A percentile compares a stretch with the other conserved stretches of the same genome.
Evolutionary conservation across 2,329 filamentous ascomycete species (phyloP).

Genomic region (Elsinoe perseae): DNA sequence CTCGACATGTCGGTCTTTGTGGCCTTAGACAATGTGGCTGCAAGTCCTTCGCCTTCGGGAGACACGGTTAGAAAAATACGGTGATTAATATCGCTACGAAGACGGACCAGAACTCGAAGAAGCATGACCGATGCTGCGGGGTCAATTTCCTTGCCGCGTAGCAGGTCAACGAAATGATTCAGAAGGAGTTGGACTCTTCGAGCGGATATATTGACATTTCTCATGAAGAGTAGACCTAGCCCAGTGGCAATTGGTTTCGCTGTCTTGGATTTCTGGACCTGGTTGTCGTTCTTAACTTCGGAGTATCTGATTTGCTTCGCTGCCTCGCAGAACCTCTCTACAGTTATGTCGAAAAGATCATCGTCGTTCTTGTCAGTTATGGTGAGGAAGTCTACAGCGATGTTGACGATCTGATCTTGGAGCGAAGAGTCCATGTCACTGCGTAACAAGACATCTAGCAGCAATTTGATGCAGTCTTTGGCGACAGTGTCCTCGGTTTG

Average conservation of each 20-base stretch:
- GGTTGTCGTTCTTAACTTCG: not conserved
- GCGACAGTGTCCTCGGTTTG: constrained; percentile 8
- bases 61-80: constrained; percentile 63
- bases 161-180: constrained; percentile 24
- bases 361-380: not conserved
- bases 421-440: not conserved
- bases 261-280: not conserved
- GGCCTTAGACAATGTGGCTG: constrained; percentile 49
- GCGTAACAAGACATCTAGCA: not conserved
- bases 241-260: constrained; percentile 14
- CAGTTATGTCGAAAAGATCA: not conserved
- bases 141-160: constrained; percentile 29
- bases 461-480: constrained; percentile 7
- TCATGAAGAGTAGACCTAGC: constrained; percentile 17
- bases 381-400: constrained; percentile 1
- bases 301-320: not conserved
- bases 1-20: constrained; percentile 10
- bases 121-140: constrained; percentile 25
- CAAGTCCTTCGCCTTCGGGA: constrained; percentile 66
- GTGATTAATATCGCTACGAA: constrained; percentile 75
- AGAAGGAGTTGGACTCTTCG: constrained; percentile 11
- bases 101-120: constrained; percentile 54
- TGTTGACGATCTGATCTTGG: constrained; percentile 5
- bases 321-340: constrained; percentile 6
- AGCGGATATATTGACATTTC: constrained; percentile 16